These are phyloP conservation scores for Naegleria lovaniensis DNA, from an alignment of 208 protist species.

Conservation along the genomic window DNA sequence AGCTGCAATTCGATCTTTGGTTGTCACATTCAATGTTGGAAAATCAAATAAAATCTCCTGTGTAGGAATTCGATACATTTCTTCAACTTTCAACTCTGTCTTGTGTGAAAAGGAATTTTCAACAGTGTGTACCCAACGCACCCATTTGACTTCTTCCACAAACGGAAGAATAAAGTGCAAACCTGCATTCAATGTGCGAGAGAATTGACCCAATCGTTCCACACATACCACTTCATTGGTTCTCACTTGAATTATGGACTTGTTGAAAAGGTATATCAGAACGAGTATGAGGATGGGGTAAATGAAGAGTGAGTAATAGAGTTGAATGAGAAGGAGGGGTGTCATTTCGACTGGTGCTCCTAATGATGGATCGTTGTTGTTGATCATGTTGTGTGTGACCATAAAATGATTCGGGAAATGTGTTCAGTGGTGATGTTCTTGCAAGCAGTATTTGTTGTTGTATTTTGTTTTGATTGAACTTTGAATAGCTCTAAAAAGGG, in stretches of 20 bases:
- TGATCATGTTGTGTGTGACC: no score
- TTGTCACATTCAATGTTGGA: background rate
- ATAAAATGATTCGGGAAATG: no score
- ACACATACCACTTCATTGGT: background rate
- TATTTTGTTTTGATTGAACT: no score
- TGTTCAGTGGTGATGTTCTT: no score
- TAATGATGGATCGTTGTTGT: no score
- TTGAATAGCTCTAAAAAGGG: no score
- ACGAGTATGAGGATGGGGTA: no score
- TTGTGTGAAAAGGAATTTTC: background rate
- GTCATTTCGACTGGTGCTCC: no score
- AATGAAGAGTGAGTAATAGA: no score
- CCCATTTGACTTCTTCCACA: background rate
- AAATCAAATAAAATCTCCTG: background rate
- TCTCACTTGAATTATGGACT: background rate
- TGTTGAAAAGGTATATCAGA: no score
- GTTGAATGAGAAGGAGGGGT: no score
- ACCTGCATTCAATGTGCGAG: background rate
- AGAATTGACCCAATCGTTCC: background rate
- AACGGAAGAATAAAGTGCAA: background rate
- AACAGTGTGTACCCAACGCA: background rate
- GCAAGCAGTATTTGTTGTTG: no score
- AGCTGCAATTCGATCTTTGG: background rate
- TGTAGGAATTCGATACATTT: background rate
- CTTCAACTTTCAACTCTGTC: background rate